A percentile compares a stretch with the other conserved stretches of the same genome.
phyloP scores from a whole-genome alignment of 2,329 filamentous ascomycete genomes.

The Aspergillus pseudotamarii region DNA sequence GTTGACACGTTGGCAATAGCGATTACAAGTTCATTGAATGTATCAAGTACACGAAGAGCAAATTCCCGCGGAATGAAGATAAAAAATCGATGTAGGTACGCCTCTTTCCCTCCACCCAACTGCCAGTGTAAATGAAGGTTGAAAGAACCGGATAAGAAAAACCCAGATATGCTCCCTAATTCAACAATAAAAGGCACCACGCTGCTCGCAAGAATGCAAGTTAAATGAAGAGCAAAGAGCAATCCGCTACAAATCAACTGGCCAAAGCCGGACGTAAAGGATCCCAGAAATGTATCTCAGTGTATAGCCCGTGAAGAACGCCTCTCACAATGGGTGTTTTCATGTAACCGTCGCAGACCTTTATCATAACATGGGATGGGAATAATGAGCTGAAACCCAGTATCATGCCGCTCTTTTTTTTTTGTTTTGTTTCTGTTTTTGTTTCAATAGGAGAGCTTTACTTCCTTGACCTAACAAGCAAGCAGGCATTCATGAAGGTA shows the following conservation, averaged over 20 bases:
- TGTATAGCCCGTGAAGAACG: slow-evolving; percentile 29
- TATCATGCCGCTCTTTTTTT: slow-evolving; percentile 6
- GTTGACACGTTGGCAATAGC: slow-evolving; percentile 1
- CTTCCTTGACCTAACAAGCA: not conserved
- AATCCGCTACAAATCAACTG: slow-evolving; percentile 20
- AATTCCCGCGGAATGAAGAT: not conserved
- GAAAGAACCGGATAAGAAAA: slow-evolving; percentile 1
- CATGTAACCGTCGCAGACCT: slow-evolving; percentile 13
- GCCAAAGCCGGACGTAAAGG: slow-evolving; percentile 13
- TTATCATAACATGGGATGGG: slow-evolving; percentile 7
- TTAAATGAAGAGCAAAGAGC: slow-evolving; percentile 9
- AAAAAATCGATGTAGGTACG: not conserved
- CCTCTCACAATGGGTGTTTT: slow-evolving; percentile 20
- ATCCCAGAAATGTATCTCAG: slow-evolving; percentile 26
- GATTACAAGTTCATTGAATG: slow-evolving; percentile 10
- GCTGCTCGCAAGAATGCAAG: slow-evolving; percentile 10
- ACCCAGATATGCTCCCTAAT: slow-evolving; percentile 1
- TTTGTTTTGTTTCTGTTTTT: not conserved
- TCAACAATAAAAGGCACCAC: slow-evolving; percentile 4
- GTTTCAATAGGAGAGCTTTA: not conserved
- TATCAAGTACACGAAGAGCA: not conserved
- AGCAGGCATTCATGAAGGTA: not conserved
- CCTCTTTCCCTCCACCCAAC: slow-evolving; percentile 1
- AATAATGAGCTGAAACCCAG: not conserved
- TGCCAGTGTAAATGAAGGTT: not conserved